Evolutionary conservation across 2,329 filamentous ascomycete species (phyloP), one percentile per base, ranked within the genome.

Genomic region (Penicillium sp.): DNA sequence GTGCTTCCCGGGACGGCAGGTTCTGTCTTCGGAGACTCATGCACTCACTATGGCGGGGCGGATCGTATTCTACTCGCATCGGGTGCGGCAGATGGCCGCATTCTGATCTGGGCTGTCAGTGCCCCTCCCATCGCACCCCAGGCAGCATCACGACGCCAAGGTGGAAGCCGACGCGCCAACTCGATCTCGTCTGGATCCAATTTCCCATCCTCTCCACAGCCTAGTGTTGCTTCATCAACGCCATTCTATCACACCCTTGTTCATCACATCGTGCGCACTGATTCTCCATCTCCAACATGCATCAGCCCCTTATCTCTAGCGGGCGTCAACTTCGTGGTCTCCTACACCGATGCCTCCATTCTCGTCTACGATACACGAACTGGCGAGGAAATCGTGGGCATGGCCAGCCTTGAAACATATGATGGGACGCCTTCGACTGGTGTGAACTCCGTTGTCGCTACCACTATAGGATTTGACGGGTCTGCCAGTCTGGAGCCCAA

Each of bases 331-430:
- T 98, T 99, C 73, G 91, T 97, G 1, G 95, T 97, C 2, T 91
- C 91, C 21, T 99, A 96, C 73, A 86, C 90, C 0, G 93, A 99
- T 74, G 91, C 93, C 2, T 88, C 91, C 1, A 90, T 97, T 52
- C 80, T 98, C 16, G 89, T 98, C 19, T 99, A 93, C 73, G 93
- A 98, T 72, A 97, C 93, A 1, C 82, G 91, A 62, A 92, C 90
- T 0, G 95, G 93, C 47, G 95, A 98, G 73, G 91, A 96, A 70
- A 86, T 97, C 39, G 91, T 92, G 31, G 87, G 86, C 47, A 98
- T 99, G 93, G 91, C 91, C 35, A 97, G 92, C 71, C 80, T 90
- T 48, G 95, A 98, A 75, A 98, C 93, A 0, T 98, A 96, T 66
- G 90, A 99, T 67, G 90, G 90, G 9, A 95, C 91, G 0, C 83